Conservation (phyloP, 2,329 filamentous ascomycete genomes). For the Polychaeton citri region DNA sequence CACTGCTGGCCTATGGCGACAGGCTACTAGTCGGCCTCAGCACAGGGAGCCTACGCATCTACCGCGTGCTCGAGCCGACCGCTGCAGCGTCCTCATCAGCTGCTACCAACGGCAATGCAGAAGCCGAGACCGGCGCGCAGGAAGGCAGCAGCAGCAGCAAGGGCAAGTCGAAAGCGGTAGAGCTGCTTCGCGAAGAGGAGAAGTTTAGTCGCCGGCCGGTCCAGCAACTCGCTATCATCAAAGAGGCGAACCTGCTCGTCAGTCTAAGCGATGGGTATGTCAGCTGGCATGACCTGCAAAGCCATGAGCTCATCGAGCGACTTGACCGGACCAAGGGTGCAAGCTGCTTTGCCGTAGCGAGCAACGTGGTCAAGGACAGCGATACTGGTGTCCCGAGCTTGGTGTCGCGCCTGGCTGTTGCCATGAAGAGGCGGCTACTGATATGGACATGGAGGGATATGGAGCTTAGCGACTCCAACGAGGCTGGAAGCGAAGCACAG, state of each 20-base stretch:
- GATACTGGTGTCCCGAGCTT: constrained; percentile 83
- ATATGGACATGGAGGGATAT: constrained; percentile 96
- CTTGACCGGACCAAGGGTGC: constrained; percentile 78
- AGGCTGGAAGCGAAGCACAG: constrained; percentile 61
- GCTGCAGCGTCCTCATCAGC: constrained; percentile 17
- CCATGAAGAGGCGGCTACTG: constrained; percentile 78
- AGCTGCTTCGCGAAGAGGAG: constrained; percentile 81
- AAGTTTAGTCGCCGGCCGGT: constrained; percentile 84
- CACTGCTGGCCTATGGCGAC: constrained; percentile 84
- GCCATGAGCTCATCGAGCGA: constrained; percentile 68
- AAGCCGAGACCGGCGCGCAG: constrained; percentile 27
- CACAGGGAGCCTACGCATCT: constrained; percentile 77
- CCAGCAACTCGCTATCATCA: constrained; percentile 89
- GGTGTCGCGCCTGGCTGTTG: constrained; percentile 80
- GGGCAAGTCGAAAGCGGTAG: constrained; percentile 43
- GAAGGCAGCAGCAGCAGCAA: constrained; percentile 14
- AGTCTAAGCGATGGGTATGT: constrained; percentile 84
- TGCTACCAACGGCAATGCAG: constrained; percentile 17
- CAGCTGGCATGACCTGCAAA: constrained; percentile 78
- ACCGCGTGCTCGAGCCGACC: constrained; percentile 65
- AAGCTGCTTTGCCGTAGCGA: constrained; percentile 80
- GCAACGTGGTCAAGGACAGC: constrained; percentile 84
- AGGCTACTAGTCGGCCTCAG: constrained; percentile 84
- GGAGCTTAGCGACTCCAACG: constrained; percentile 47
- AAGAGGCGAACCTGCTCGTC: constrained; percentile 82